Base-by-base conservation (phyloP, 768 basidiomycete species). In the Lanmaoa rubissima region DNA sequence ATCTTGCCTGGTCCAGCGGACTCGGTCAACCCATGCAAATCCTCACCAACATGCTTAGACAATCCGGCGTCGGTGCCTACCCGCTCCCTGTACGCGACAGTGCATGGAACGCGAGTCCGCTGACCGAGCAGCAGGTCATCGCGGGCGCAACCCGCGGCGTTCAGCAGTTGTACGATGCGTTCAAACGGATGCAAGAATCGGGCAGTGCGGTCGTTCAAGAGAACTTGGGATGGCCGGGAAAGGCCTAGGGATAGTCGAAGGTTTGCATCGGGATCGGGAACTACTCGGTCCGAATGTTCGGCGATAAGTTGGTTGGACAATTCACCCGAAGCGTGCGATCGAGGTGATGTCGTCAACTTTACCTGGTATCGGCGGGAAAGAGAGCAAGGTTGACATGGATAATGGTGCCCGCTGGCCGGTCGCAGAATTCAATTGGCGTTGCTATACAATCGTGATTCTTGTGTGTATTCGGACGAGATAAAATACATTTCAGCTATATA, bases 191-290 rank as follows among this genome's bases (percentile, higher is more conserved):
- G 46, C 82, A 85, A 63, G 84, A 84, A 1, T 24, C 21, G 7
- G 82, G 81, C 59, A 81, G 82, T 10, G 76, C 74, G 31, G 79
- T 83, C 13, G 83, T 81, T 5, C 65, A 73, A 3, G 76, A 76
- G 31, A 51, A 28, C 12, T 1, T 43, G 24, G 55, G 61, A 32
- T 58, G 59, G 40, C 45, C 54, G 28, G 28, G 7, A 36, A 68
- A 53, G 49, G 32, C 21, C 14, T 28, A 40, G 28, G 69, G 44
- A 54, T 17, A 5, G 48, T 2, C n/a, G 8, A 10, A n/a, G 28
- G 28, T 31, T 31, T 31, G 28, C 5, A 34, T 31, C n/a, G n/a
- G n/a, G 16, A 19, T n/a, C 21, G 28, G 34, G 12, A 32, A 35
- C 9, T 11, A 35, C 40, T 21, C 10, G 3, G 40, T 10, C 35